Evolutionary conservation across 2,329 filamentous ascomycete genomes (phyloP).

Genomic region (Colletotrichum viniferum): DNA sequence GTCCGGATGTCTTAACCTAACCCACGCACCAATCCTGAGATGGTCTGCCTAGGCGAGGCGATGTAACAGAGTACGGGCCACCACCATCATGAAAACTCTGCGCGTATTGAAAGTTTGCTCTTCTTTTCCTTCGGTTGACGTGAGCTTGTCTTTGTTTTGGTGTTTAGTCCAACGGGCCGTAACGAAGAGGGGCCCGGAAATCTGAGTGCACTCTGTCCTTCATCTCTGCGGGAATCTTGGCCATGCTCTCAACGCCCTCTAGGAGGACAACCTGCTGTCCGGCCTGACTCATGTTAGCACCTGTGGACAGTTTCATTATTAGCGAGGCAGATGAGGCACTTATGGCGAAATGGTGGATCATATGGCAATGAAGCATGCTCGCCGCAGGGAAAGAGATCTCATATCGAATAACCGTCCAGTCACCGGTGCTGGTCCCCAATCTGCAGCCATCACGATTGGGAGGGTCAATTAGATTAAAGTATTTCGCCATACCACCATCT

Average conservation of each 20-base stretch:
- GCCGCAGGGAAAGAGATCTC: slow-evolving; percentile 11
- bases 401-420: slow-evolving; percentile 18
- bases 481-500: background rate
- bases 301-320: background rate
- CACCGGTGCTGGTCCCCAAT: slow-evolving; percentile 6
- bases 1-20: background rate
- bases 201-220: slow-evolving; percentile 13
- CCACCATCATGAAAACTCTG: background rate
- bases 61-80: background rate
- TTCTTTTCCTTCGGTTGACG: background rate
- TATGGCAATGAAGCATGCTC: slow-evolving; percentile 17
- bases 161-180: slow-evolving; percentile 2
- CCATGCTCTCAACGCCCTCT: slow-evolving; percentile 7
- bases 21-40: background rate
- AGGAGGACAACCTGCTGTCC: slow-evolving; percentile 8
- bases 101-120: background rate
- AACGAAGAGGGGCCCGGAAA: background rate
- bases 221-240: slow-evolving; percentile 5
- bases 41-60: background rate
- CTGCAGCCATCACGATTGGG: slow-evolving; percentile 9
- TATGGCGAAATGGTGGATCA: slow-evolving; percentile 18
- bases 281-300: background rate
- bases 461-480: slow-evolving; percentile 3
- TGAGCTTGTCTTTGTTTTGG: background rate
- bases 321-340: background rate